Conservation (phyloP, 208 protist species). For the Lotmaria passim region DNA sequence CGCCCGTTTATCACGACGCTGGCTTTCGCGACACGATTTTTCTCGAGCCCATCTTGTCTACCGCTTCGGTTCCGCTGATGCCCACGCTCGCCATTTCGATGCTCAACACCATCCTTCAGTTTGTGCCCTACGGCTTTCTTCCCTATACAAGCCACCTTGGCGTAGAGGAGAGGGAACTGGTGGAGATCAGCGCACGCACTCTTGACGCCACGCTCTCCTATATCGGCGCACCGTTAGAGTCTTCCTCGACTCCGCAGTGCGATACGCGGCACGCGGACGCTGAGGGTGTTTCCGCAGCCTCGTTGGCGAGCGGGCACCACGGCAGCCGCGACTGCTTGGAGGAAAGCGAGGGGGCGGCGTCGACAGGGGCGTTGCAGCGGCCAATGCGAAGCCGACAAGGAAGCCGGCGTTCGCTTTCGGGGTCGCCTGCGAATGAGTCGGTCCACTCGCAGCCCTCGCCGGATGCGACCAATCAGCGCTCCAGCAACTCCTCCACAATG, state of each 20-base stretch:
- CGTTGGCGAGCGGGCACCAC: background rate
- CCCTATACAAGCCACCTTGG: conserved; percentile 83
- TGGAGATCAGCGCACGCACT: conserved; percentile 53
- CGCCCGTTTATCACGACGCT: conserved; percentile 52
- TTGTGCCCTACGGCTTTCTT: conserved; percentile 71
- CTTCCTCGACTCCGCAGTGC: background rate
- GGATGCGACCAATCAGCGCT: conserved; percentile 8
- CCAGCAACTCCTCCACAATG: background rate
- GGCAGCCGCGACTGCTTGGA: background rate
- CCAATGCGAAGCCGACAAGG: background rate
- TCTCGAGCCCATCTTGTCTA: conserved; percentile 66
- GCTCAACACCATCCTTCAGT: conserved; percentile 77
- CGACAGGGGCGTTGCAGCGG: background rate
- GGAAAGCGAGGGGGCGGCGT: background rate
- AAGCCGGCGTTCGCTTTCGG: background rate
- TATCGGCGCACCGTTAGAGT: conserved; percentile 36
- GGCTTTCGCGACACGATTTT: conserved; percentile 77
- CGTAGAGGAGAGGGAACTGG: conserved; percentile 55
- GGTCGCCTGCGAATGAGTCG: background rate
- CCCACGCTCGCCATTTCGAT: conserved; percentile 78
- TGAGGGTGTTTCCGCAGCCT: background rate
- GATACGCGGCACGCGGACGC: background rate
- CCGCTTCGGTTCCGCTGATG: conserved; percentile 58
- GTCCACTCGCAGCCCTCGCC: background rate
- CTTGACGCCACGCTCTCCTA: conserved; percentile 73